Evolutionary conservation across 441 rosid species (phyloP).

Genomic region (Macaranga tanarius): DNA sequence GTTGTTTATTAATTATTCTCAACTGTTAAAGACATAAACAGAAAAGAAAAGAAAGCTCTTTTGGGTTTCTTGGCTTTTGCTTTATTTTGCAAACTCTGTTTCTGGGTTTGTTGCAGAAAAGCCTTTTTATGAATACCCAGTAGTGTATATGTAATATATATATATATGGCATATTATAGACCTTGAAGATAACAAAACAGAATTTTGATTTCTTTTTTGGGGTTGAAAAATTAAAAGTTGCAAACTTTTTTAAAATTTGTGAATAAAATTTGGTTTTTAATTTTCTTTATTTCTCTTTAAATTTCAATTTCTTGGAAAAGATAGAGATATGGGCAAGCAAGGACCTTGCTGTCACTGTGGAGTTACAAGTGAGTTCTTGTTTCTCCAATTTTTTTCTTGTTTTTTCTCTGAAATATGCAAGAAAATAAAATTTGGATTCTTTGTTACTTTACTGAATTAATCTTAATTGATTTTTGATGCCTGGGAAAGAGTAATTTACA

Average conservation of each 20-base stretch:
- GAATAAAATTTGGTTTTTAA: background rate
- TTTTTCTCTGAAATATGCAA: background rate
- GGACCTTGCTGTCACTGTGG: conserved; percentile 99
- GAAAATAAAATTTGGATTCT: conserved; percentile 1
- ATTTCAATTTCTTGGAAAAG: conserved; percentile 29
- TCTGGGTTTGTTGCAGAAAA: conserved; percentile 43
- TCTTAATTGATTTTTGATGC: conserved; percentile 19
- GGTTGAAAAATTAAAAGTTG: background rate
- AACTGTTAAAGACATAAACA: conserved; percentile 22
- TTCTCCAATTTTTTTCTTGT: conserved; percentile 43
- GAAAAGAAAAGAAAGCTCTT: conserved; percentile 21
- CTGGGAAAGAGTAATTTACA: conserved; percentile 20
- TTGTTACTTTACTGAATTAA: conserved; percentile 10
- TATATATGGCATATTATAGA: conserved; percentile 22
- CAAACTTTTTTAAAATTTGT: conserved; percentile 23
- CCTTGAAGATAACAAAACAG: conserved; percentile 33
- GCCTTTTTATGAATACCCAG: conserved; percentile 30
- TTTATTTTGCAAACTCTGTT: conserved; percentile 40
- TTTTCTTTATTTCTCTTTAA: conserved; percentile 20
- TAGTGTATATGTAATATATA: conserved; percentile 2
- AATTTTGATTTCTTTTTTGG: conserved; percentile 7
- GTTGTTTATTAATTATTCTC: conserved; percentile 11
- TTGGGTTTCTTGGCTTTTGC: conserved; percentile 50
- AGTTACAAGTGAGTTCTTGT: conserved; percentile 99
- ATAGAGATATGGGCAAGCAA: conserved; percentile 91